These are phyloP conservation scores for Phylloporus arenicola DNA, from an alignment of 768 basidiomycete species.

Conservation along the genomic window DNA sequence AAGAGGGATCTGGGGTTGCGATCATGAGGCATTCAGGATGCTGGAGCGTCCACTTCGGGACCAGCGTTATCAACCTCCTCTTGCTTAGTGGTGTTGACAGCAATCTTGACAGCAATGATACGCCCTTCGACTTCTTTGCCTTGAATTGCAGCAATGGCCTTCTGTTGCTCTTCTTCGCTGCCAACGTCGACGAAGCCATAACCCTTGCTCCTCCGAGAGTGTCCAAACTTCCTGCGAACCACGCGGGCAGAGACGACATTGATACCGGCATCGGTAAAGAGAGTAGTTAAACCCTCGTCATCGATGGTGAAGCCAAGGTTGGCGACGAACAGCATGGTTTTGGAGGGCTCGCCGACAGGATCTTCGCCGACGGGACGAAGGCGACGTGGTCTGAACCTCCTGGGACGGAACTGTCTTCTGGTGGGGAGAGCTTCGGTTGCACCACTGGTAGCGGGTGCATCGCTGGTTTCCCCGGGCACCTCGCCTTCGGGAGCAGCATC, in stretches of 20 bases:
- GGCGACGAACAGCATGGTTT: conserved; percentile 90
- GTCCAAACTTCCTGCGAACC: conserved; percentile 79
- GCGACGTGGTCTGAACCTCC: conserved; percentile 56
- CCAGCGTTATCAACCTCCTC: conserved; percentile 44
- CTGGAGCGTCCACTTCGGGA: conserved; percentile 29
- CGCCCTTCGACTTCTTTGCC: conserved; percentile 87
- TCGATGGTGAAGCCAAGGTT: conserved; percentile 95
- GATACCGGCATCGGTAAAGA: conserved; percentile 87
- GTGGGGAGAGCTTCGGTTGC: conserved; percentile 33
- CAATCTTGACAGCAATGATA: conserved; percentile 88
- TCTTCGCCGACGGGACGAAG: conserved; percentile 75
- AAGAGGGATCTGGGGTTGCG: conserved; percentile 20
- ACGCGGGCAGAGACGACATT: conserved; percentile 82
- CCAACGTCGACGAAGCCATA: conserved; percentile 98
- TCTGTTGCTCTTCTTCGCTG: conserved; percentile 80
- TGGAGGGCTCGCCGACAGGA: conserved; percentile 82
- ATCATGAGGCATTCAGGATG: conserved; percentile 18
- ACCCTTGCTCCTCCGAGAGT: conserved; percentile 86
- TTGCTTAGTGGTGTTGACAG: conserved; percentile 77
- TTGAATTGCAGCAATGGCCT: conserved; percentile 81
- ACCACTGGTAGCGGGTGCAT: conserved; percentile 34
- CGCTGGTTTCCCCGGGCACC: conserved; percentile 24
- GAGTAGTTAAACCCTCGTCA: conserved; percentile 68
- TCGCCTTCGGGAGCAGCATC: conserved; percentile 35
- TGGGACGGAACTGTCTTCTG: conserved; percentile 43